Evolutionary conservation across 2,329 filamentous ascomycete species (phyloP), one percentile per base, ranked within the genome.

Genomic region (Colletotrichum trifolii): DNA sequence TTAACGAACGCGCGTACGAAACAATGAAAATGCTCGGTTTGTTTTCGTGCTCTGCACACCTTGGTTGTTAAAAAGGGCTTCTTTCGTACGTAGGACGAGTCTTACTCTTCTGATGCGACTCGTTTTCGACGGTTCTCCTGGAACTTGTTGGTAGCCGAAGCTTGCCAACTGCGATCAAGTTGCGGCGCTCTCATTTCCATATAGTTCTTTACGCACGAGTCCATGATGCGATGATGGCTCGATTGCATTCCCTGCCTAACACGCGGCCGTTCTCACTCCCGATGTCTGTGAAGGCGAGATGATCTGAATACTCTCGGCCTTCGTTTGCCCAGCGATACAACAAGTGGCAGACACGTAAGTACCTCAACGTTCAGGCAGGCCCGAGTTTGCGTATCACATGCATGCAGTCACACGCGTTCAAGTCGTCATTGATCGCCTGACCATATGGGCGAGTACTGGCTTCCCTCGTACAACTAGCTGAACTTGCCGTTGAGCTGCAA

Each of bases 131-230:
- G 45, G 2, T 48, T 61, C 36, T 61, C 43, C 11, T 11, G 4
- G 17, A 61, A 49, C 43, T 54, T 54, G 7, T 49, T 11, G 0
- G n/a, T 6, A 3, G 58, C 58, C 12, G 58, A 61, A n/a, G 38
- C 15, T 13, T 54, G 58, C 58, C 58, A 61, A 42, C 50, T 48
- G 9, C 36, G 25, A 13, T 61, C 50, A 12, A 34, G 34, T 7
- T 54, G 12, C 6, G 43, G 11, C 13, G 58, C 43, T 11, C 40
- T 47, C 8, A 11, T 54, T 36, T 43, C 40, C 13, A 61, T 33
- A 8, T 35, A 61, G 3, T 43, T 11, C 8, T 47, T 38, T 2
- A 61, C 50, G 9, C 43, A 34, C 1, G 13, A 42, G 11, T 49
- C 9, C 58, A 61, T 61, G 35, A 11, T 45, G 6, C 2, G 25